Evolutionary conservation across 306 rosid species (phyloP).

Genomic region (Quercus robur): DNA sequence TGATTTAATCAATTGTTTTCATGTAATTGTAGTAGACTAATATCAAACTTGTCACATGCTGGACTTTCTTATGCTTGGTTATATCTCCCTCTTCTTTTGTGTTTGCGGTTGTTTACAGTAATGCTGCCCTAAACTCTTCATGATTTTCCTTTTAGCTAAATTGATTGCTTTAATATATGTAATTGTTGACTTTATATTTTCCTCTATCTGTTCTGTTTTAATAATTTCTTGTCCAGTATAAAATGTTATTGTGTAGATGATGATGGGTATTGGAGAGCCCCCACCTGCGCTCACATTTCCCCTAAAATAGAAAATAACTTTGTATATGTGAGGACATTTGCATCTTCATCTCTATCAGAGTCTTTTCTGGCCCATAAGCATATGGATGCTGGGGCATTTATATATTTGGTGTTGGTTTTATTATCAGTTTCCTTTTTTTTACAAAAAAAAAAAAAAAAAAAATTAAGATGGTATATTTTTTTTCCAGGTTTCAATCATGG

Average conservation of each 20-base stretch:
- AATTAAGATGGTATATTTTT: slow-evolving; percentile 9
- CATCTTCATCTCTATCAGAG: slow-evolving; percentile 8
- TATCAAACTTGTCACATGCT: background rate
- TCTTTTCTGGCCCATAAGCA: slow-evolving; percentile 3
- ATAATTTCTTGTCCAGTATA: background rate
- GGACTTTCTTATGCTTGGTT: background rate
- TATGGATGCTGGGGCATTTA: slow-evolving; percentile 3
- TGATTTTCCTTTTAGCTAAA: background rate
- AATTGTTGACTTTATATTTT: background rate
- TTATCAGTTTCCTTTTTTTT: background rate
- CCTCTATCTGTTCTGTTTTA: background rate
- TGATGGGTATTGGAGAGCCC: background rate
- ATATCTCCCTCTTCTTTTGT: background rate
- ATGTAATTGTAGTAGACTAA: background rate
- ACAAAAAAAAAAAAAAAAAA: too few species aligned
- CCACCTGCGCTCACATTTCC: background rate
- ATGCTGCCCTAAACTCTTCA: background rate
- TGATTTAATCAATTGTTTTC: background rate
- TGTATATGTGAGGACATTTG: background rate
- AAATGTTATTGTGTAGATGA: background rate
- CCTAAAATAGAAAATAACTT: background rate
- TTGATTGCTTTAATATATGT: background rate
- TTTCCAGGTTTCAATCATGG: slow-evolving; percentile 69
- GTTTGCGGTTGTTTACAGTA: background rate
- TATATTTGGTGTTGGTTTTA: slow-evolving; percentile 3